Evolutionary conservation across 352 stramenopile genomes (phyloP).

Genomic region (Globisporangium mamillatum): DNA sequence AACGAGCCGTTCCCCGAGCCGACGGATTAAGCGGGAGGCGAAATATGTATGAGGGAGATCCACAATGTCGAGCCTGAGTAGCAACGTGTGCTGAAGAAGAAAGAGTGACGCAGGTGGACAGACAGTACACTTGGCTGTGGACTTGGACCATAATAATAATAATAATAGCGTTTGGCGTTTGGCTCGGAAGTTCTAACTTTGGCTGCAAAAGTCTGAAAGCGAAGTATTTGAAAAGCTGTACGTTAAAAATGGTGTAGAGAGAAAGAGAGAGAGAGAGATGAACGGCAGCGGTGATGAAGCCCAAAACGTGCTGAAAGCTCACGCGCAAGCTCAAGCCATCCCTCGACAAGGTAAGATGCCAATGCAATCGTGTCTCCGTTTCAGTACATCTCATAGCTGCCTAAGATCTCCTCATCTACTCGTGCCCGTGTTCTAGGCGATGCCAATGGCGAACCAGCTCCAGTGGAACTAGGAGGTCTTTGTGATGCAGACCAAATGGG

Average conservation of each 20-base stretch:
- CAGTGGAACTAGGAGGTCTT: not conserved
- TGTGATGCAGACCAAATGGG: not conserved
- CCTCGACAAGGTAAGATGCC: not conserved
- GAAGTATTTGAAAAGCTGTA: not conserved
- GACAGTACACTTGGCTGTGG: no score
- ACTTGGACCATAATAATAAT: no score
- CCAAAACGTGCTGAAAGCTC: not conserved
- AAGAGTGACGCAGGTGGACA: no score
- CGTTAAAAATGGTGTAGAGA: not conserved
- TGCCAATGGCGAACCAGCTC: not conserved
- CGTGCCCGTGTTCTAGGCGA: not conserved
- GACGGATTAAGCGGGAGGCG: constrained; percentile 28
- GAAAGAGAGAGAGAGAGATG: constrained; percentile 3
- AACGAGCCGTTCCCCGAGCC: constrained; percentile 78
- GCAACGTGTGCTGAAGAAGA: no score
- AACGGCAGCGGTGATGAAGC: not conserved
- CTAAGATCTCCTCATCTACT: not conserved
- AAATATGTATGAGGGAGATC: not conserved
- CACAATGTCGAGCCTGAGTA: not conserved
- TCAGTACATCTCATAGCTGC: not conserved
- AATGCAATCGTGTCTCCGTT: not conserved
- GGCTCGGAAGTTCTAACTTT: no score
- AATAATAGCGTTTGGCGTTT: no score
- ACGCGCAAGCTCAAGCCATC: not conserved
- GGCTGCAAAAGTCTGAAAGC: no score